Percentiles rank a stretch among this genome's conserved stretches.
phyloP scores from a whole-genome alignment of 1,284 basidiomycete species.

The Mycena citricolor region DNA sequence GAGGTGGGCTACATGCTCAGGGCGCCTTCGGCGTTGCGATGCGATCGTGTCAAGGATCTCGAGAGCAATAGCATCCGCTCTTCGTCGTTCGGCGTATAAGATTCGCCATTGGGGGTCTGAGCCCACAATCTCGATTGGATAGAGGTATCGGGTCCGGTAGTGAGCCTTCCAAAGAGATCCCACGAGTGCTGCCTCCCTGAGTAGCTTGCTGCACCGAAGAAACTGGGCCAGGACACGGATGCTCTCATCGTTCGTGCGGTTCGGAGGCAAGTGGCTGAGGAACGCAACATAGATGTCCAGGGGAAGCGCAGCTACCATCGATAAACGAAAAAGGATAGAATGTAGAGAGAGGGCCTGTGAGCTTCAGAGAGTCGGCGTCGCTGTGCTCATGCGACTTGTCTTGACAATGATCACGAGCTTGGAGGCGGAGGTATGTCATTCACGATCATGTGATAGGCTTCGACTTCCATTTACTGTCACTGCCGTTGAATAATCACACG shows the following conservation, averaged over 20 bases:
- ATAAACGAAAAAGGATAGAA: no score
- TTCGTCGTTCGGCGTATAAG: slow-evolving; percentile 45
- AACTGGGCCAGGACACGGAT: slow-evolving; percentile 31
- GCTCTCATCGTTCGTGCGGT: slow-evolving; percentile 26
- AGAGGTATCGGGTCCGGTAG: slow-evolving; percentile 49
- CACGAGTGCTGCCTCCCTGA: slow-evolving; percentile 30
- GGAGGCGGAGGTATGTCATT: no score
- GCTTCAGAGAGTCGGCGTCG: no score
- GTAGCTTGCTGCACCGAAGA: slow-evolving; percentile 27
- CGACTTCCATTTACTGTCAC: no score
- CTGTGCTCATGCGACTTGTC: no score
- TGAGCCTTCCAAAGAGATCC: slow-evolving; percentile 47
- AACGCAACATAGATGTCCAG: slow-evolving; percentile 26
- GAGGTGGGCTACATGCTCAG: slow-evolving; percentile 37
- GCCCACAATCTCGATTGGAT: no score
- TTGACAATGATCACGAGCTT: no score
- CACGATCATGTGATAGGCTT: no score
- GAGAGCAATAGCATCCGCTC: slow-evolving; percentile 44
- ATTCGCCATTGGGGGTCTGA: slow-evolving; percentile 43
- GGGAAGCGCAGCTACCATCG: no score
- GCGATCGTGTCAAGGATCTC: slow-evolving; percentile 42
- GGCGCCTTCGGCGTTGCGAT: slow-evolving; percentile 33
- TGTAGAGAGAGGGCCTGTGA: no score
- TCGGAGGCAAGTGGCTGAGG: slow-evolving; percentile 31
- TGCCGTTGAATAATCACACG: no score